Percentiles rank a stretch among this genome's conserved stretches.
phyloP scores from a whole-genome alignment of 305 asterid genomes.

The Solanum hybrid region DNA sequence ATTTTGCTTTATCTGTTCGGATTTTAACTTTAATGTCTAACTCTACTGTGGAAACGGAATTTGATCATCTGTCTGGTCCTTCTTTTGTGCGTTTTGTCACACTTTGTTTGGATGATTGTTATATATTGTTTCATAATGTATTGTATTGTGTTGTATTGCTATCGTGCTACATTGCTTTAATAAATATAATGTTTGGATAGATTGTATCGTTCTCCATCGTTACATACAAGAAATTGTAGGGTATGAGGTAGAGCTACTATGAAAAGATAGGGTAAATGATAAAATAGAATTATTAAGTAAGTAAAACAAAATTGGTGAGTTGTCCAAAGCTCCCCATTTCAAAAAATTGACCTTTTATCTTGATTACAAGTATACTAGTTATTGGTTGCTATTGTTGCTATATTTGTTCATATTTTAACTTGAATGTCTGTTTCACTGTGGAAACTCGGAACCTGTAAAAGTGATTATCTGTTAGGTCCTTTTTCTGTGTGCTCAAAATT shows the following conservation, averaged over 20 bases:
- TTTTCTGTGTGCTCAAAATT: not conserved
- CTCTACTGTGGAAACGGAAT: not conserved
- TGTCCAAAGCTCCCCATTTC: not conserved
- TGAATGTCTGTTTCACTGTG: not conserved
- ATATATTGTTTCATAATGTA: fast-evolving
- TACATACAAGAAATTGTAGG: not conserved
- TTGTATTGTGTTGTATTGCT: no score
- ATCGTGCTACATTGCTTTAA: not conserved
- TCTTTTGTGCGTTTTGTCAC: not conserved
- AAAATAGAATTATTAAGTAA: no score
- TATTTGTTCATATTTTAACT: not conserved
- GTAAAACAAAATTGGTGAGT: not conserved
- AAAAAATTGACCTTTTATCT: not conserved
- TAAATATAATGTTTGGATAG: not conserved
- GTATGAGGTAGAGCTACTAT: not conserved
- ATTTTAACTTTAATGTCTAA: not conserved
- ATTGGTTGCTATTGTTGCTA: not conserved
- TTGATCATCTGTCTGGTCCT: not conserved
- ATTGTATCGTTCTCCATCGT: no score
- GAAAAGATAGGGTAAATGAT: no score
- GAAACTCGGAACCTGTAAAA: not conserved
- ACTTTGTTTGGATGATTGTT: not conserved
- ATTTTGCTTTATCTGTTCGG: not conserved
- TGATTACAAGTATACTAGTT: not conserved
- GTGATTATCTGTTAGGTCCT: not conserved